Base-by-base conservation (phyloP, 306 rosid genomes). In the Ammopiptanthus mongolicus region DNA sequence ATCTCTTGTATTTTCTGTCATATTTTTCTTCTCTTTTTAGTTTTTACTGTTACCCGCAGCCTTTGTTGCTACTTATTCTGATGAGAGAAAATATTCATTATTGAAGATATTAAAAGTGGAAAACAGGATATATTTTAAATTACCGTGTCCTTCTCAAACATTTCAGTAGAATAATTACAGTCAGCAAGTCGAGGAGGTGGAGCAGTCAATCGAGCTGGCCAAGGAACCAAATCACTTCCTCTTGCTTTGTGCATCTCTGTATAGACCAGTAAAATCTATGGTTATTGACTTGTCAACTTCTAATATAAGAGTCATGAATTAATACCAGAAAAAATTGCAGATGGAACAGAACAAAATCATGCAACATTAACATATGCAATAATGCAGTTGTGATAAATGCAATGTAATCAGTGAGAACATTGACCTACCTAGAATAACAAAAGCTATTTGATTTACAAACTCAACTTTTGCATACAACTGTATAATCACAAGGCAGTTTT, bases 101-200 rank as follows among this genome's bases (percentile, higher is more conserved):
- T 41, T 60, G 21, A 77, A 60, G 28, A 58, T 9, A 15, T 12
- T 44, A 56, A 47, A 77, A 52, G 72, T 7, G 36, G 47, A 15
- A 62, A 69, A 73, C 47, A 44, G 34, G 44, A 50, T 41, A 42
- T 65, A 61, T 61, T 58, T 41, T 61, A 78, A 75, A 66, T 85
- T 90, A 94, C 96, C 89, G 50, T 84, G 83, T 91, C 95, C 78
- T 87, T 90, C 80, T 82, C 86, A 71, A 91, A 94, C 86, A 80
- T 86, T 46, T 87, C 88, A 77, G 69, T 46, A 29, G 90, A 86
- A 82, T 90, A 87, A 85, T 96, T 94, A 33, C 91, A 90, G 74
- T 90, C 98, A 29, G 89, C 86, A 44, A 94, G 97, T 48, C 97
- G 93, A 17, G 98, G 98, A 74, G 96, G 96, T 75, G 95, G 95